These are phyloP conservation scores for Globisporangium sylvaticum DNA, from an alignment of 352 stramenopile genomes.

Conservation along the genomic window DNA sequence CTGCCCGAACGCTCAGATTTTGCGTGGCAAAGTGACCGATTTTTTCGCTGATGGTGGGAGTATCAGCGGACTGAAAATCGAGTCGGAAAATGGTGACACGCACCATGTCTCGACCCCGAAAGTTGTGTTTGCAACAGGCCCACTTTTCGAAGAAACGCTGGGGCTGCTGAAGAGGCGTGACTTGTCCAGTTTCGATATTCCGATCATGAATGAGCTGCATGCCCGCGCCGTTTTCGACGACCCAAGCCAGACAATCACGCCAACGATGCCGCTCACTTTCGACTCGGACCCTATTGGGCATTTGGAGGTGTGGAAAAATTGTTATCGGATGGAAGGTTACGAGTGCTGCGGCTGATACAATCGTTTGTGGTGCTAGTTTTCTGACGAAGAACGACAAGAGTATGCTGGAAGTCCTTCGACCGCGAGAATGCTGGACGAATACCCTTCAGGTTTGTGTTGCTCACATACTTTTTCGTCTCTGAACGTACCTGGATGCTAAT, in stretches of 20 bases:
- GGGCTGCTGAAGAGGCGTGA: slow-evolving; percentile 47
- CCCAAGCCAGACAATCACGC: slow-evolving; percentile 40
- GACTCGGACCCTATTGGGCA: slow-evolving; percentile 66
- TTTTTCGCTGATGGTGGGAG: slow-evolving; percentile 43
- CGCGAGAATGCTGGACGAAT: slow-evolving; percentile 48
- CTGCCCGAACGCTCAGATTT: slow-evolving; percentile 49
- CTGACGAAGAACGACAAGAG: slow-evolving; percentile 40
- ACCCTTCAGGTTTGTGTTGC: slow-evolving; percentile 32
- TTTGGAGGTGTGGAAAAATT: slow-evolving; percentile 34
- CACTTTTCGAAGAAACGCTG: slow-evolving; percentile 64
- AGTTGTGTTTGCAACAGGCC: slow-evolving; percentile 68
- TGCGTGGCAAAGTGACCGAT: slow-evolving; percentile 60
- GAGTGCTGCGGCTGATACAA: not conserved
- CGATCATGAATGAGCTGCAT: slow-evolving; percentile 76
- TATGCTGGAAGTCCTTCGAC: slow-evolving; percentile 35
- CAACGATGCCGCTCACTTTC: slow-evolving; percentile 66
- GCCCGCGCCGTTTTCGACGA: slow-evolving; percentile 66
- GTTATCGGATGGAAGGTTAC: not conserved
- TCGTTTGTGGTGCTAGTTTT: slow-evolving; percentile 28
- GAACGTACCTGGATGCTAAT: not conserved
- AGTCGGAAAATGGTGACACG: slow-evolving; percentile 41
- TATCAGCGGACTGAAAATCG: slow-evolving; percentile 55
- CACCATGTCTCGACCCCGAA: slow-evolving; percentile 57
- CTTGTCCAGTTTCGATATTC: slow-evolving; percentile 49
- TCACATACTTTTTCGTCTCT: not conserved